These are phyloP conservation scores for Diaporthe ampelina DNA, from an alignment of 2,329 filamentous ascomycete species.

Conservation along the genomic window DNA sequence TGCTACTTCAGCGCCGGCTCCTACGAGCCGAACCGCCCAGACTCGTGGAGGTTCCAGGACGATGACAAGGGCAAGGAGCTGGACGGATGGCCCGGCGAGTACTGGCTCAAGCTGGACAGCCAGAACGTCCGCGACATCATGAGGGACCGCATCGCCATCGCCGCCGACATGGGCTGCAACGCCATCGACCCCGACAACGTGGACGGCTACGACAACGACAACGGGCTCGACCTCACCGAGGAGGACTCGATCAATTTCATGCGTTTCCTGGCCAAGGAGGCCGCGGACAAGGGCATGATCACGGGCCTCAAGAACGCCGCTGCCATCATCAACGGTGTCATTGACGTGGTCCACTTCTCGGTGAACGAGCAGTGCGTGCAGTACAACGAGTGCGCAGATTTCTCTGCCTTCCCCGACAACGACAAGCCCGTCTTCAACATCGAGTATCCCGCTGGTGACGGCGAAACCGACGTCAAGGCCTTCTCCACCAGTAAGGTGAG, in stretches of 20 bases:
- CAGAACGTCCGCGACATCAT: constrained; percentile 75
- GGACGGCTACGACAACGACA: constrained; percentile 75
- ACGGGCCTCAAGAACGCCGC: constrained; percentile 79
- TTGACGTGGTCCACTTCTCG: constrained; percentile 70
- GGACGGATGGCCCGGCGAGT: constrained; percentile 76
- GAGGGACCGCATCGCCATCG: constrained; percentile 70
- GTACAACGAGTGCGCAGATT: constrained; percentile 66
- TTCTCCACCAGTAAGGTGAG: constrained; percentile 31
- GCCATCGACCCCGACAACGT: constrained; percentile 81
- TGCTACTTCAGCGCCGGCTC: constrained; percentile 84
- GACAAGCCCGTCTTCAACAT: constrained; percentile 74
- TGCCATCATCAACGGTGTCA: constrained; percentile 65
- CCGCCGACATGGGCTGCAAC: constrained; percentile 73
- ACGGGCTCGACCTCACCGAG: constrained; percentile 71
- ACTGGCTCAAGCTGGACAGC: constrained; percentile 74
- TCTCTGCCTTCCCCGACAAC: constrained; percentile 62
- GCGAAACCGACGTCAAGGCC: constrained; percentile 43
- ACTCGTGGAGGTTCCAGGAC: constrained; percentile 66
- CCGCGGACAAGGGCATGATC: constrained; percentile 67
- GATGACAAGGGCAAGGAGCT: constrained; percentile 71
- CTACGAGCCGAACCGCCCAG: constrained; percentile 74
- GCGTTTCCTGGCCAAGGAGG: constrained; percentile 69
- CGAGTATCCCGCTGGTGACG: constrained; percentile 67
- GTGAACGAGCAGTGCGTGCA: constrained; percentile 74
- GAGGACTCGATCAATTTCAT: constrained; percentile 71